Percentiles rank a stretch among this genome's conserved stretches.
These are phyloP conservation scores for Rhodotorula mucilaginosa DNA, from an alignment of 1,284 basidiomycete species.

Conservation along the genomic window DNA sequence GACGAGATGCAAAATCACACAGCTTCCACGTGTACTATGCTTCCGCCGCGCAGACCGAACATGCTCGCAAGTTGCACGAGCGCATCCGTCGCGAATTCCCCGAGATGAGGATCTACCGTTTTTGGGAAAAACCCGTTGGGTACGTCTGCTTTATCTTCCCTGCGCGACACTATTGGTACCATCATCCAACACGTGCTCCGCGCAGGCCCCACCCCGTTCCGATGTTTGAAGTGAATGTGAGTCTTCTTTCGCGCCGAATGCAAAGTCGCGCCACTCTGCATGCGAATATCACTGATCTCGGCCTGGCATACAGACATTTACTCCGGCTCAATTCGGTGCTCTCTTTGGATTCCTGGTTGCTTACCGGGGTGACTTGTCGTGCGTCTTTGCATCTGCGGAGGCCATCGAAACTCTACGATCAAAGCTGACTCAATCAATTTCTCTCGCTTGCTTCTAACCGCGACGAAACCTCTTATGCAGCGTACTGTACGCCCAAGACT, in stretches of 20 bases:
- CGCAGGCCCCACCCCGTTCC: no score
- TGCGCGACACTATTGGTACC: no score
- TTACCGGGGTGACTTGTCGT: constrained; percentile 61
- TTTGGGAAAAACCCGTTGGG: constrained; percentile 57
- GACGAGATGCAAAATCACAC: background rate
- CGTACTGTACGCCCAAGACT: background rate
- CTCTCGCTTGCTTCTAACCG: background rate
- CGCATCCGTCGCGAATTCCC: constrained; percentile 65
- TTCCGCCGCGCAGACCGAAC: constrained; percentile 54
- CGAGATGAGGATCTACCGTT: constrained; percentile 62
- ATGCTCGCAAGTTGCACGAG: constrained; percentile 63
- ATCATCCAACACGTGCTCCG: no score
- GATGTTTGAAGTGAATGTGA: constrained; percentile 53
- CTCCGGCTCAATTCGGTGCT: constrained; percentile 63
- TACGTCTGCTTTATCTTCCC: no score
- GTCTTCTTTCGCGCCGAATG: background rate
- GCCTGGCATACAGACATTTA: constrained; percentile 51
- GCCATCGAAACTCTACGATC: background rate
- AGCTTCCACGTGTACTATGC: constrained; percentile 58
- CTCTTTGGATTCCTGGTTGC: constrained; percentile 65
- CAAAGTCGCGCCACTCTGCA: no score
- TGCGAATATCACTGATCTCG: no score
- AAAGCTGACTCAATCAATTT: background rate
- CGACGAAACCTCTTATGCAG: no score
- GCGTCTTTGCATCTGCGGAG: background rate